Evolutionary conservation across 2,329 filamentous ascomycete genomes (phyloP).

Genomic region (Chrysoporthe deuterocubensis): DNA sequence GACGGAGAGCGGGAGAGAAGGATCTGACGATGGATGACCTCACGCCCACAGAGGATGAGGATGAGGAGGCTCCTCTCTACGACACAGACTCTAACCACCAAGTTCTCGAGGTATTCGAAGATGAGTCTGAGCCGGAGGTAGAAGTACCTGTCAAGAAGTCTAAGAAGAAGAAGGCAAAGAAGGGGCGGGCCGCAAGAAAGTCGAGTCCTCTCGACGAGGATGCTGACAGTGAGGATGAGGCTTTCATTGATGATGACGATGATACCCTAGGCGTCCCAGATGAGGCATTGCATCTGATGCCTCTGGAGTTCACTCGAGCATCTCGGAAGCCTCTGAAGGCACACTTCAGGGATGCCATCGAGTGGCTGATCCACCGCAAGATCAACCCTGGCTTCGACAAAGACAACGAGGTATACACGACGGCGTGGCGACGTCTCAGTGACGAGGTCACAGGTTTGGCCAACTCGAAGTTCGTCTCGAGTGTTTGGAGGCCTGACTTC

Average conservation of each 20-base stretch:
- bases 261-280: conserved; percentile 59
- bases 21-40: conserved; percentile 40
- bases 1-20: conserved; percentile 44
- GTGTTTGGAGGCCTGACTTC: conserved; percentile 72
- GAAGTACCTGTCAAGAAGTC: conserved; percentile 25
- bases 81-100: conserved; percentile 39
- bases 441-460: conserved; percentile 71
- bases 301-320: conserved; percentile 70
- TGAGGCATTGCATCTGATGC: conserved; percentile 50
- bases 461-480: conserved; percentile 72
- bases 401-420: conserved; percentile 65
- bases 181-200: conserved; percentile 25
- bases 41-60: conserved; percentile 49
- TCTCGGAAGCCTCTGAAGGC: conserved; percentile 70
- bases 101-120: conserved; percentile 38
- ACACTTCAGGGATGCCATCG: conserved; percentile 73
- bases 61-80: conserved; percentile 44
- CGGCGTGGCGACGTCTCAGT: conserved; percentile 73
- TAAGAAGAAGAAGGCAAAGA: conserved; percentile 28
- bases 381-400: conserved; percentile 71
- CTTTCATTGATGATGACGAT: conserved; percentile 67
- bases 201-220: conserved; percentile 12
- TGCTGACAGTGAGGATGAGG: conserved; percentile 16
- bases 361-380: conserved; percentile 82
- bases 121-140: conserved; percentile 37